phyloP scores from a whole-genome alignment of 2,329 filamentous ascomycete species.

The Trichophyton mentagrophytes region DNA sequence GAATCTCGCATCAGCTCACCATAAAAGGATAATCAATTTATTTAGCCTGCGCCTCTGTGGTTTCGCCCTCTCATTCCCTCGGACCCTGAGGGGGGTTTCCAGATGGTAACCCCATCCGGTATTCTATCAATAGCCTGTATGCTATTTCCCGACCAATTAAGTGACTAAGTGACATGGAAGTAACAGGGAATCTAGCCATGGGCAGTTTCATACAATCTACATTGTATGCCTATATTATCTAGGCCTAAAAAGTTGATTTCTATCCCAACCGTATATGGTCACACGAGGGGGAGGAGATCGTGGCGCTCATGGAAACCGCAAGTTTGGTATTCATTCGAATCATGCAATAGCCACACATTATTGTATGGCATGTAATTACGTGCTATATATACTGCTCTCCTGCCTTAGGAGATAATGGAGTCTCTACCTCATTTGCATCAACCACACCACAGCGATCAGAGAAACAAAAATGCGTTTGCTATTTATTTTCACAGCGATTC shows the following conservation, averaged over 20 bases:
- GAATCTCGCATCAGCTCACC: background rate
- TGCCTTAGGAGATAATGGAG: background rate
- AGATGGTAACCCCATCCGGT: background rate
- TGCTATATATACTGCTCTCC: background rate
- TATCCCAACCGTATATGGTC: background rate
- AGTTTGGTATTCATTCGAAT: background rate
- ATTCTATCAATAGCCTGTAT: background rate
- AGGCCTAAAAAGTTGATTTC: background rate
- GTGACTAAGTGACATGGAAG: too few relatives aligned
- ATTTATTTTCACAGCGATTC: background rate
- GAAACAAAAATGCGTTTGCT: background rate
- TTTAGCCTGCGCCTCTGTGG: background rate
- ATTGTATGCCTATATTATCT: background rate
- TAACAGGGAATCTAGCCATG: too few relatives aligned
- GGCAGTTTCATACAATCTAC: background rate
- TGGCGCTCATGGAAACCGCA: background rate
- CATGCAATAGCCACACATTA: background rate
- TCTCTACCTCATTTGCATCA: background rate
- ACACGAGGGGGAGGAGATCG: background rate
- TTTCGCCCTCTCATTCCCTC: too few relatives aligned
- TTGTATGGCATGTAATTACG: background rate
- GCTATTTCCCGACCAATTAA: too few relatives aligned
- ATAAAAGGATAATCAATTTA: background rate
- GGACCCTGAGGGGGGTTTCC: background rate
- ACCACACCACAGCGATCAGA: background rate